Evolutionary conservation across 805 yeast genomes (phyloP), one percentile per base, ranked within the genome.

Genomic region (Yarrowia osloensis): DNA sequence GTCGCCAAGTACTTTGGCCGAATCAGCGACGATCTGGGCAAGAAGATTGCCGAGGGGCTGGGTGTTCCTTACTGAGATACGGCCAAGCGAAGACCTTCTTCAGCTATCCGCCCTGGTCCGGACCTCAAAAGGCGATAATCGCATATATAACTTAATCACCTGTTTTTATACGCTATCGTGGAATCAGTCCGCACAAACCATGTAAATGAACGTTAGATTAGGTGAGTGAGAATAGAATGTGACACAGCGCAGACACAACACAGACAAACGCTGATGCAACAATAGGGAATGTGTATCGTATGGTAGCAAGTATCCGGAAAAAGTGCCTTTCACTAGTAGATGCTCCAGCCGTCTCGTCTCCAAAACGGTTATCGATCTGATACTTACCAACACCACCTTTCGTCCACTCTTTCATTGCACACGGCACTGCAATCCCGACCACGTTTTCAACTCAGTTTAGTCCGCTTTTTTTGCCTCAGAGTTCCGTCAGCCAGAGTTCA

Each of bases 1-100:
- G 66, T 61, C 11, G 66, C 66, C 54, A 33, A 44, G 52, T 61
- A 61, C 44, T 61, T 61, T 44, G 66, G 66, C 17, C 66, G 40
- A 33, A 44, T 61, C 54, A 61, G 44, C 24, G 66, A 61, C 15
- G 66, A 61, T 21, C 44, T 61, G 4, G 66, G 66, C 11, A 33
- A 61, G 66, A 61, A 61, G 54, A 22, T 61, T 35, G 66, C 66
- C 33, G 44, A 61, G 4, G 66, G 66, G 11, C 54, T 61, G 1
- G 66, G 54, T 5, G 66, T 61, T 31, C 4, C 35, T 15, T 57
- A 57, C 15, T 40, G n/a, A 22, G 26, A 8, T 15, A 33, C 17
- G 26, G 12, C 7, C 9, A 28, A 8, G 6, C 7, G 31, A 8
- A 28, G 31, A 28, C 9, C 31, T 28, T 8, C 6, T 11, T 7